Base-by-base conservation (phyloP, 768 basidiomycete species). In the Pleurotus eryngii region DNA sequence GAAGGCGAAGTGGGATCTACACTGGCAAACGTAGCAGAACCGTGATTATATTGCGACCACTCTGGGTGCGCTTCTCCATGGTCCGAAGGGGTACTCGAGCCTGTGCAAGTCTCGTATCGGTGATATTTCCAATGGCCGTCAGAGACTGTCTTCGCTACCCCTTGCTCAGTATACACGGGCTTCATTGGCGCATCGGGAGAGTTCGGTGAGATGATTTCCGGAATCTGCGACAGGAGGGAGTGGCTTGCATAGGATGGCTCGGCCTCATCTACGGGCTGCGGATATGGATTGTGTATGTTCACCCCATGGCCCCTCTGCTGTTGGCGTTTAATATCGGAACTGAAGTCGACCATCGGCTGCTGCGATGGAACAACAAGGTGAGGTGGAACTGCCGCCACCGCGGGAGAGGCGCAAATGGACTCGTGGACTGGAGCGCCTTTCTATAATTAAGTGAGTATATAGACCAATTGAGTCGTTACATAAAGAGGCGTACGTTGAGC, bases 331-430 rank as follows among this genome's bases (percentile, higher is more conserved):
- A 42, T 43, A 18, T 55, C 49, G n/a, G 38, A 24, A 15, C 20
- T 22, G n/a, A 42, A 53, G 47, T 55, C 43, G 30, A 38, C 30
- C 43, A 47, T 18, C 12, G 58, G 46, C 11, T 49, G 58, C 35
- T 59, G 53, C 11, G 58, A 59, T 9, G 58, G 58, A 22, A 59
- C 53, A 18, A 49, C 38, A 39, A 58, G 55, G 43, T 56, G 42
- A 11, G 43, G 42, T 26, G 55, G 55, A 8, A 56, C 46, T 8
- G 14, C 26, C n/a, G 45, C 55, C 12, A 46, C 27, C 43, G 55
- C 27, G 45, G 55, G 40, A 14, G 14, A 14, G 27, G 9, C n/a
- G 22, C 26, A 11, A 24, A 24, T 35, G 35, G 27, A 40, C 15
- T 54, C 51, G 42, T 45, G 20, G 38, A 37, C 14, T 50, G 26